These are phyloP conservation scores for Azolla pinnata DNA, from an alignment of 75 land plant species.

Conservation along the genomic window DNA sequence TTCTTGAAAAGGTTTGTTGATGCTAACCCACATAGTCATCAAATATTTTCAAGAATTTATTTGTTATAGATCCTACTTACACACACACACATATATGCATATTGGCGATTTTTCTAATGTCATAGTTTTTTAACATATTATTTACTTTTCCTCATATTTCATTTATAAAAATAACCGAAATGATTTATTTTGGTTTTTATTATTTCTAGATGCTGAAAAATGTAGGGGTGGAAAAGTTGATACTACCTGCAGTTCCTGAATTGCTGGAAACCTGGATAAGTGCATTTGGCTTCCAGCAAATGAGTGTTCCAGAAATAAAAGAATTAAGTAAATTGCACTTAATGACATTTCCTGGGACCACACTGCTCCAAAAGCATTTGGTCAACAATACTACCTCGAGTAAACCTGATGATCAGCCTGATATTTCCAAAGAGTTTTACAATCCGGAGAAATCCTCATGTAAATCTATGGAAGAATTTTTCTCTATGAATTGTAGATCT, in stretches of 20 bases:
- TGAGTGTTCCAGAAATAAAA: slow-evolving; percentile 34
- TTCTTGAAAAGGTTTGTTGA: slow-evolving; percentile 60
- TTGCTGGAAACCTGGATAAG: slow-evolving; percentile 61
- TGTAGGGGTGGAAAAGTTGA: slow-evolving; percentile 55
- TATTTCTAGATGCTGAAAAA: slow-evolving; percentile 42
- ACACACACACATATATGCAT: too few relatives aligned
- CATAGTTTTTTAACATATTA: too few relatives aligned
- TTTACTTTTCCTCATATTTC: too few relatives aligned
- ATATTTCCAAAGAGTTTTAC: not conserved
- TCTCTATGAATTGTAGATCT: slow-evolving; percentile 2
- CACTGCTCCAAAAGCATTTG: slow-evolving; percentile 61
- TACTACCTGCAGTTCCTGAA: slow-evolving; percentile 70
- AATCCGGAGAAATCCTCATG: not conserved
- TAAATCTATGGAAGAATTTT: not conserved
- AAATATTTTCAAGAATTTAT: too few relatives aligned
- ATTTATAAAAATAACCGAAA: too few relatives aligned
- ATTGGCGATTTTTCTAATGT: too few relatives aligned
- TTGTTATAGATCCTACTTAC: too few relatives aligned
- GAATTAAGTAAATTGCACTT: slow-evolving; percentile 39
- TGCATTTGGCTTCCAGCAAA: slow-evolving; percentile 59
- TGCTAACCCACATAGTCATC: not conserved
- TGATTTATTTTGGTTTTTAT: too few relatives aligned
- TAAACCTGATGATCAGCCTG: not conserved
- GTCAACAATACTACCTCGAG: not conserved
- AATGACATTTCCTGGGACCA: slow-evolving; percentile 55